A percentile compares a stretch with the other conserved stretches of the same genome.
Conservation (phyloP, 441 rosid species). For the Flueggea neowawraea region DNA sequence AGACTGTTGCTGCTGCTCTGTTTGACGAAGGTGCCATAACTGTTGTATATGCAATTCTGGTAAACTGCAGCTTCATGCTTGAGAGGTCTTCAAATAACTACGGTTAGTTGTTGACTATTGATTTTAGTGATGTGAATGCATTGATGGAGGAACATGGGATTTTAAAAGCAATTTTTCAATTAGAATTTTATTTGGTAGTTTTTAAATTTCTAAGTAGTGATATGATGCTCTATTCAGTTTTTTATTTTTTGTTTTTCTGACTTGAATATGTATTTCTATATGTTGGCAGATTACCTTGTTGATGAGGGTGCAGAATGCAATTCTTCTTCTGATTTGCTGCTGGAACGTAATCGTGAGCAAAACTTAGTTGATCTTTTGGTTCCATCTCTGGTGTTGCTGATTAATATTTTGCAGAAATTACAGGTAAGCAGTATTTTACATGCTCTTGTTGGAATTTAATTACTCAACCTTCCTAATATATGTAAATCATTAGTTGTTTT, state of each 20-base stretch:
- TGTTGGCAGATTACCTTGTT: conserved; percentile 86
- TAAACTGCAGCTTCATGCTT: conserved; percentile 94
- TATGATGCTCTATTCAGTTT: background rate
- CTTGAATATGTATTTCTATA: conserved; percentile 12
- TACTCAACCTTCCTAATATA: too few species aligned
- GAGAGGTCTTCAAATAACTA: conserved; percentile 93
- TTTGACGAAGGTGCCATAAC: conserved; percentile 91
- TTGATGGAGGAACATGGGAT: background rate
- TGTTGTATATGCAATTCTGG: conserved; percentile 74
- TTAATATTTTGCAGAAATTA: conserved; percentile 72
- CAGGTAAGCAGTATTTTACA: conserved; percentile 48
- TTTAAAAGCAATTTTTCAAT: background rate
- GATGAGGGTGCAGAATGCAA: conserved; percentile 97
- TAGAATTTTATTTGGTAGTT: too few species aligned
- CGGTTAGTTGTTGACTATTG: conserved; percentile 42
- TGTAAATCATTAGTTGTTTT: too few species aligned
- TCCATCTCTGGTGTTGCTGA: conserved; percentile 78
- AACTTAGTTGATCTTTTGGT: conserved; percentile 84
- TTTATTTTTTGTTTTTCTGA: background rate
- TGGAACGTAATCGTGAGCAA: conserved; percentile 97
- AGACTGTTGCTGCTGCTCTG: conserved; percentile 85
- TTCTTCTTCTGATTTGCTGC: conserved; percentile 90
- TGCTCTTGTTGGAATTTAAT: too few species aligned
- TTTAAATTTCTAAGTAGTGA: too few species aligned
- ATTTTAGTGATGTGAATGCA: conserved; percentile 2